Evolutionary conservation across 2,329 filamentous ascomycete species (phyloP).

Genomic region (Daldinia sp.): DNA sequence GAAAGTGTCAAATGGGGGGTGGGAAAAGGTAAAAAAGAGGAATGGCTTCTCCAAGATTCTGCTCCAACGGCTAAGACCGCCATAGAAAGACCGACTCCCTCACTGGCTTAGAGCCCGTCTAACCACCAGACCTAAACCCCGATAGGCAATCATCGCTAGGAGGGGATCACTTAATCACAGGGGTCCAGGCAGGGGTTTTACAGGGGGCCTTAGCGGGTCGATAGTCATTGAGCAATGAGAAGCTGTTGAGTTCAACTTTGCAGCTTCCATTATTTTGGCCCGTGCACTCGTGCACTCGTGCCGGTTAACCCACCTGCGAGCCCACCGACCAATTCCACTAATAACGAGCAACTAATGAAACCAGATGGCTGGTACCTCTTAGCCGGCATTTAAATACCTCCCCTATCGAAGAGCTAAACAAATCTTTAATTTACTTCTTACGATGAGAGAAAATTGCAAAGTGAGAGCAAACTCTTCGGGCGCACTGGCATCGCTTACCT

Average conservation of each 20-base stretch:
- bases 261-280: slow-evolving; percentile 5
- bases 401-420: not conserved
- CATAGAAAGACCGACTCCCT: slow-evolving; percentile 29
- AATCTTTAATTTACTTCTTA: slow-evolving; percentile 29
- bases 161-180: slow-evolving; percentile 35
- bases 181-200: slow-evolving; percentile 24
- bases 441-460: slow-evolving; percentile 17
- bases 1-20: slow-evolving; percentile 19
- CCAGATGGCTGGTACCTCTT: slow-evolving; percentile 23
- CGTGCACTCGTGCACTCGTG: slow-evolving; percentile 10
- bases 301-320: slow-evolving; percentile 9
- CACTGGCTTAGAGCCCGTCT: slow-evolving; percentile 27
- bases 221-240: slow-evolving; percentile 40
- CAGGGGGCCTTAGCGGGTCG: slow-evolving; percentile 37
- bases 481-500: not conserved
- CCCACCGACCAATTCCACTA: slow-evolving; percentile 23
- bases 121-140: slow-evolving; percentile 36
- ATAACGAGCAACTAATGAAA: slow-evolving; percentile 23
- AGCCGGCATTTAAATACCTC: slow-evolving; percentile 16
- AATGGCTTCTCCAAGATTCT: slow-evolving; percentile 26
- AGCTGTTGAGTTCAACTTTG: slow-evolving; percentile 23
- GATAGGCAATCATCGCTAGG: slow-evolving; percentile 37
- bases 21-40: slow-evolving; percentile 24
- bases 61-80: slow-evolving; percentile 26
- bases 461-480: slow-evolving; percentile 13